Conservation (phyloP, 2,329 filamentous ascomycete genomes). For the Huntiella bhutanensis region DNA sequence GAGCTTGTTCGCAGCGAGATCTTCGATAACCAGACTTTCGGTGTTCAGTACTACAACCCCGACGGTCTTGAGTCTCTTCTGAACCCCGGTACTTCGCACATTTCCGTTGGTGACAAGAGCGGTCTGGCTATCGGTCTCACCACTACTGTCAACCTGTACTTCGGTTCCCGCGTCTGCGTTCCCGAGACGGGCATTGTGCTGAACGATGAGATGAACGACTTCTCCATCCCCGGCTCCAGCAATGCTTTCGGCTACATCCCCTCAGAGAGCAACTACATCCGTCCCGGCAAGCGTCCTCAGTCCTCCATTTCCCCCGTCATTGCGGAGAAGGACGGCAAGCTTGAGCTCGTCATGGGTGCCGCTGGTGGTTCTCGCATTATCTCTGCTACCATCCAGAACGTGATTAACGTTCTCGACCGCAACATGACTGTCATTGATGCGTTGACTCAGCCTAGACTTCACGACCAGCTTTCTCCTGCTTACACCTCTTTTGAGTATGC, state of each 20-base stretch:
- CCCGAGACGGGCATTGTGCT: slow-evolving; percentile 69
- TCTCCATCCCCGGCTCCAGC: slow-evolving; percentile 57
- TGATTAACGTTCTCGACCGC: slow-evolving; percentile 56
- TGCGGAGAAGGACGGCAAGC: slow-evolving; percentile 47
- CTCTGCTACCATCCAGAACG: slow-evolving; percentile 59
- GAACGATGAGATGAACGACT: slow-evolving; percentile 58
- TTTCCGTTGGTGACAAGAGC: slow-evolving; percentile 47
- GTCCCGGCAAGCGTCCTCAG: slow-evolving; percentile 58
- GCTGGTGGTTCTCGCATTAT: slow-evolving; percentile 76
- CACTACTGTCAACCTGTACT: slow-evolving; percentile 64
- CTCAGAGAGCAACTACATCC: slow-evolving; percentile 55
- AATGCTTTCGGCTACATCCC: slow-evolving; percentile 81
- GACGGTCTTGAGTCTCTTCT: slow-evolving; percentile 26
- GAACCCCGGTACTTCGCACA: slow-evolving; percentile 50
- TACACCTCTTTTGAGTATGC: slow-evolving; percentile 49
- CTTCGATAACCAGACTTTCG: slow-evolving; percentile 21
- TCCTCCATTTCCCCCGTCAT: slow-evolving; percentile 65
- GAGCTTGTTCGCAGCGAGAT: slow-evolving; percentile 31
- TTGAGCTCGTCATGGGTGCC: slow-evolving; percentile 57
- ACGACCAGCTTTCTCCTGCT: slow-evolving; percentile 66
- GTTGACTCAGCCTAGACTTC: slow-evolving; percentile 49
- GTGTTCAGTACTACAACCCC: slow-evolving; percentile 26
- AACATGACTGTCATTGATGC: slow-evolving; percentile 41
- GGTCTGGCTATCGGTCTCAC: slow-evolving; percentile 62
- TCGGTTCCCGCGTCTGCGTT: slow-evolving; percentile 56